Percentiles rank a stretch among this genome's conserved stretches.
Conservation (phyloP, 768 basidiomycete genomes). For the Pleurotus ostreatus region DNA sequence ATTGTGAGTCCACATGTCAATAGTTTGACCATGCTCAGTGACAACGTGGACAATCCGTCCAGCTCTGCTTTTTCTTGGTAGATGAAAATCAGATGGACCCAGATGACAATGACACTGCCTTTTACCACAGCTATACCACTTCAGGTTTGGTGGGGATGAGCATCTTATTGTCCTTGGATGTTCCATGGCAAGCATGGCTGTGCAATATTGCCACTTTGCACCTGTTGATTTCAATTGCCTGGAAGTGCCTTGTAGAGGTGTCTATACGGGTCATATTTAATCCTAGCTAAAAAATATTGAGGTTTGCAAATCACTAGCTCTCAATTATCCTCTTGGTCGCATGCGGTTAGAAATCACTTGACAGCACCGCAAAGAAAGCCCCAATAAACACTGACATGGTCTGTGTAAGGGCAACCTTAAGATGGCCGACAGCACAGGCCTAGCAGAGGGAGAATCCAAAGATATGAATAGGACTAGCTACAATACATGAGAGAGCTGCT, state of each 20-base stretch:
- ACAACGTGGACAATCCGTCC: not conserved
- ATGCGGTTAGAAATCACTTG: too few relatives aligned
- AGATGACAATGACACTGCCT: not conserved
- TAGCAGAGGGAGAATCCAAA: too few relatives aligned
- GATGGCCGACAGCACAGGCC: too few relatives aligned
- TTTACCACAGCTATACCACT: not conserved
- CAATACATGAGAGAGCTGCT: too few relatives aligned
- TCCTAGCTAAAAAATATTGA: too few relatives aligned
- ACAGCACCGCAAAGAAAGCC: too few relatives aligned
- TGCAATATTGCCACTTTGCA: not conserved
- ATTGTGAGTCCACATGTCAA: not conserved
- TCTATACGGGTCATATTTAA: too few relatives aligned
- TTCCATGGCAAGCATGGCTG: not conserved
- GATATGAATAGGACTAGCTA: too few relatives aligned
- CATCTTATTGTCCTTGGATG: not conserved
- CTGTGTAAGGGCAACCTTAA: too few relatives aligned
- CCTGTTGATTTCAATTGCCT: not conserved
- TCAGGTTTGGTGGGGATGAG: not conserved
- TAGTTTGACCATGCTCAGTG: not conserved
- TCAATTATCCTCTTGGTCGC: too few relatives aligned
- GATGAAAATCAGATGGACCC: not conserved
- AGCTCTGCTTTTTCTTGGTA: not conserved
- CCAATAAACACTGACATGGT: too few relatives aligned
- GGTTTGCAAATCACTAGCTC: too few relatives aligned
- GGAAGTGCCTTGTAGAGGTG: not conserved